These are phyloP conservation scores for Psilocybe tampanensis DNA, from an alignment of 768 basidiomycete species.

Conservation along the genomic window DNA sequence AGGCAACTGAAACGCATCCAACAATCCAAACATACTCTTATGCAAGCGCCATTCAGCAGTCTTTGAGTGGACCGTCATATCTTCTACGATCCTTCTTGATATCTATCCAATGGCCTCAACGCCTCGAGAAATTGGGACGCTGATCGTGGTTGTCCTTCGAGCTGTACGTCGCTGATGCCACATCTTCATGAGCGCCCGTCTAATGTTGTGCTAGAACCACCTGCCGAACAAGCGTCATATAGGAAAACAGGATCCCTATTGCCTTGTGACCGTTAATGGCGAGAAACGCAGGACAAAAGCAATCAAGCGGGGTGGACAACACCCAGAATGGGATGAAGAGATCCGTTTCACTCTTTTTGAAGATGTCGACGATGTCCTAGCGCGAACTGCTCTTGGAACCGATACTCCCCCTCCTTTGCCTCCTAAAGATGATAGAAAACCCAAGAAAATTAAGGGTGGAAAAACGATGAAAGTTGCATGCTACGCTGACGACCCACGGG, in stretches of 20 bases:
- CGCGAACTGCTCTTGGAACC: constrained; percentile 40
- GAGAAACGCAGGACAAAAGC: constrained; percentile 89
- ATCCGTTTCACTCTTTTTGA: constrained; percentile 89
- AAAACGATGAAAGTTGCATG: constrained; percentile 79
- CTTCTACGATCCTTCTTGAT: constrained; percentile 9
- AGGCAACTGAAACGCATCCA: constrained; percentile 20
- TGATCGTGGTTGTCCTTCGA: constrained; percentile 92
- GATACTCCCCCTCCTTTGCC: constrained; percentile 68
- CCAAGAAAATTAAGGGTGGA: constrained; percentile 66
- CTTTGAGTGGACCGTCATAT: constrained; percentile 3
- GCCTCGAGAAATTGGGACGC: constrained; percentile 84
- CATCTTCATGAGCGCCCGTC: constrained; percentile 20
- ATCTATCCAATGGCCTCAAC: constrained; percentile 52
- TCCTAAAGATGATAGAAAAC: constrained; percentile 55
- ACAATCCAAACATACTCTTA: constrained; percentile 15
- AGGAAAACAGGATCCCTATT: constrained; percentile 98
- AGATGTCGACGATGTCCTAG: constrained; percentile 60
- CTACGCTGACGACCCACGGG: constrained; percentile 93
- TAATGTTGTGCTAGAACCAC: constrained; percentile 60
- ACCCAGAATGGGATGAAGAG: constrained; percentile 99
- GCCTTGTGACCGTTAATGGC: constrained; percentile 73
- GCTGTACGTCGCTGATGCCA: constrained; percentile 69
- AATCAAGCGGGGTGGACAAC: constrained; percentile 97
- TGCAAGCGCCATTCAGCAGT: constrained; percentile 19
- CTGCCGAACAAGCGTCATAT: constrained; percentile 90